Evolutionary conservation across 1,139 yeast species (phyloP).

Genomic region (Scheffersomyces cryptocercus): DNA sequence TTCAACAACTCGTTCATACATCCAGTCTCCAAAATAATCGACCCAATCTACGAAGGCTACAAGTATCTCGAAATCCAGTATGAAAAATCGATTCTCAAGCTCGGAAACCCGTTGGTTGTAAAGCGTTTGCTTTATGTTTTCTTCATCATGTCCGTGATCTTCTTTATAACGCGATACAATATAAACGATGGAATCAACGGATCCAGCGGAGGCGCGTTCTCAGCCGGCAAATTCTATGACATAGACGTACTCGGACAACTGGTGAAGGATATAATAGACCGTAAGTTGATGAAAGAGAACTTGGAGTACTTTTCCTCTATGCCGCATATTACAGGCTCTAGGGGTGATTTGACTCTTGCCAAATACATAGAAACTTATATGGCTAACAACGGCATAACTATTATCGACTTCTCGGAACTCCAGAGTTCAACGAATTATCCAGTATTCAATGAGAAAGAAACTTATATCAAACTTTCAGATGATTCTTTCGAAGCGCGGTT

Average conservation of each 20-base stretch:
- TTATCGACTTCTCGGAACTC: constrained; percentile 52
- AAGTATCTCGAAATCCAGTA: constrained; percentile 42
- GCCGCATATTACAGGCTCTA: constrained; percentile 88
- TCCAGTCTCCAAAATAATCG: constrained; percentile 60
- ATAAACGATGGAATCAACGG: constrained; percentile 48
- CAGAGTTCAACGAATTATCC: constrained; percentile 64
- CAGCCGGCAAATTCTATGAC: constrained; percentile 66
- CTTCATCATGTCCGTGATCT: constrained; percentile 58
- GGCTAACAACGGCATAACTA: constrained; percentile 53
- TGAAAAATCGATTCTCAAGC: constrained; percentile 58
- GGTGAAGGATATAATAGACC: constrained; percentile 52
- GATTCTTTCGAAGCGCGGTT: constrained; percentile 41
- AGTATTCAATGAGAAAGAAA: constrained; percentile 16
- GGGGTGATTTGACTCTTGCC: constrained; percentile 75
- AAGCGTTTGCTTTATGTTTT: constrained; percentile 73
- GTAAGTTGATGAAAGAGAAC: constrained; percentile 63
- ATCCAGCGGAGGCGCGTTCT: constrained; percentile 42
- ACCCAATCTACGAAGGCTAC: constrained; percentile 68
- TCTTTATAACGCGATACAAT: constrained; percentile 58
- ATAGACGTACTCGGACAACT: constrained; percentile 50
- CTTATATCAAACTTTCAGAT: constrained; percentile 36
- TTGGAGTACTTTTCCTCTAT: constrained; percentile 76
- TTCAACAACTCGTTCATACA: constrained; percentile 47
- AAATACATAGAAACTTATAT: constrained; percentile 63
- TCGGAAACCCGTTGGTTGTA: constrained; percentile 86